Conservation (phyloP, 805 yeast genomes). For the Yarrowia deformans region DNA sequence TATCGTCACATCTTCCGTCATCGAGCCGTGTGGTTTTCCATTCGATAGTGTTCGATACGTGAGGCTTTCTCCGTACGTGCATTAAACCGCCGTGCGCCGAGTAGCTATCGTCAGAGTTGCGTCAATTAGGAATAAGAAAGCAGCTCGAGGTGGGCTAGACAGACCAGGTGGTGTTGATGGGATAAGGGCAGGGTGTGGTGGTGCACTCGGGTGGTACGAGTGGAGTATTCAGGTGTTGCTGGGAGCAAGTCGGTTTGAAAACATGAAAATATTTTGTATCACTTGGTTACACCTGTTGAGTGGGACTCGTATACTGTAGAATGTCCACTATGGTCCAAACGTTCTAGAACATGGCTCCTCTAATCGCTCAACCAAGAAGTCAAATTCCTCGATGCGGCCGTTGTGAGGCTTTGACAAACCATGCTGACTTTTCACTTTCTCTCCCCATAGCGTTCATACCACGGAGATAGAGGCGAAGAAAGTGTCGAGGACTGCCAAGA, state of each 20-base stretch:
- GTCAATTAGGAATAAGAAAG: constrained; percentile 21
- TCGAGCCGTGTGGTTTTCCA: not conserved
- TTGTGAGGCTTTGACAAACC: constrained; percentile 30
- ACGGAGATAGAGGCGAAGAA: not conserved
- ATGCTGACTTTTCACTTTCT: not conserved
- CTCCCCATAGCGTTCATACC: not conserved
- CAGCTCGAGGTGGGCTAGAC: not conserved
- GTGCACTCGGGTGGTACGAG: too few relatives aligned
- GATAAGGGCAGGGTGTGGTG: too few relatives aligned
- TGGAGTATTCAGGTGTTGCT: too few relatives aligned
- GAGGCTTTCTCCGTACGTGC: too few relatives aligned
- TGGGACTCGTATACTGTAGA: too few relatives aligned
- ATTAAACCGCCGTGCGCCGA: constrained; percentile 15
- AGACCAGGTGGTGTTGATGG: not conserved
- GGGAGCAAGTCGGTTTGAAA: too few relatives aligned
- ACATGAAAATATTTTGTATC: too few relatives aligned
- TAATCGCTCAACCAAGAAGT: constrained; percentile 18
- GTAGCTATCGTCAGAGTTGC: constrained; percentile 14
- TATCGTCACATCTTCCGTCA: not conserved
- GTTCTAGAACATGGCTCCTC: constrained; percentile 8
- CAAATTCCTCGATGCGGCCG: constrained; percentile 11
- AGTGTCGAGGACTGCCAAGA: not conserved
- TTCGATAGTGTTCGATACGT: constrained; percentile 4
- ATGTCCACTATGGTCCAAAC: too few relatives aligned
- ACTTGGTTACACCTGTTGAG: too few relatives aligned